Evolutionary conservation across 2,329 filamentous ascomycete genomes (phyloP).

Genomic region (Fusarium sp.): DNA sequence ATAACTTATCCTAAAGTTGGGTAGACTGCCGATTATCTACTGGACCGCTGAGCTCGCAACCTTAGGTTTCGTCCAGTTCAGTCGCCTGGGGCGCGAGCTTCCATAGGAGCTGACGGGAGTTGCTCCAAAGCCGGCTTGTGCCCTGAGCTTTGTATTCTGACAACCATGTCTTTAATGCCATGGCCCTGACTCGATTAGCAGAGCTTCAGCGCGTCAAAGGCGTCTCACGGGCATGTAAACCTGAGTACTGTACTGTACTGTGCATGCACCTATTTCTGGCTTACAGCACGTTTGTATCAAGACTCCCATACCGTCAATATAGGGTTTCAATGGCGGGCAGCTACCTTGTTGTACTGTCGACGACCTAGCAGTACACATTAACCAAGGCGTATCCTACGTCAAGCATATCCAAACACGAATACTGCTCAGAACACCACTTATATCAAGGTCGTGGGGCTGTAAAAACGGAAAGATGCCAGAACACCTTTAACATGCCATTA

Average conservation of each 20-base stretch:
- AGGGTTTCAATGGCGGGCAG: not conserved
- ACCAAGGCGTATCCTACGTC: not conserved
- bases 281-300: slow-evolving; percentile 6
- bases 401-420: not conserved
- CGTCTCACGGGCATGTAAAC: not conserved
- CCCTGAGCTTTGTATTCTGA: not conserved
- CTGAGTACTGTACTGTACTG: not conserved
- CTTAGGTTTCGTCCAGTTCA: not conserved
- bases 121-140: not conserved
- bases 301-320: not conserved
- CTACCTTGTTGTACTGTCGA: not conserved
- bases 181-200: slow-evolving; percentile 8
- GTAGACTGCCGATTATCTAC: too few relatives aligned
- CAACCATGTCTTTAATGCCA: slow-evolving; percentile 13
- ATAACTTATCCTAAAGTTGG: too few relatives aligned
- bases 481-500: not conserved
- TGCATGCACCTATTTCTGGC: not conserved
- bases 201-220: slow-evolving; percentile 13
- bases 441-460: not conserved
- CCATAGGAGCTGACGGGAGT: too few relatives aligned
- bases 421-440: not conserved
- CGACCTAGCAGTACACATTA: not conserved
- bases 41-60: not conserved
- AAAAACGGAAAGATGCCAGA: not conserved
- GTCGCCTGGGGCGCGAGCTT: not conserved